Base-by-base conservation (phyloP, 169 alveolate species). In the Neospora caninum region DNA sequence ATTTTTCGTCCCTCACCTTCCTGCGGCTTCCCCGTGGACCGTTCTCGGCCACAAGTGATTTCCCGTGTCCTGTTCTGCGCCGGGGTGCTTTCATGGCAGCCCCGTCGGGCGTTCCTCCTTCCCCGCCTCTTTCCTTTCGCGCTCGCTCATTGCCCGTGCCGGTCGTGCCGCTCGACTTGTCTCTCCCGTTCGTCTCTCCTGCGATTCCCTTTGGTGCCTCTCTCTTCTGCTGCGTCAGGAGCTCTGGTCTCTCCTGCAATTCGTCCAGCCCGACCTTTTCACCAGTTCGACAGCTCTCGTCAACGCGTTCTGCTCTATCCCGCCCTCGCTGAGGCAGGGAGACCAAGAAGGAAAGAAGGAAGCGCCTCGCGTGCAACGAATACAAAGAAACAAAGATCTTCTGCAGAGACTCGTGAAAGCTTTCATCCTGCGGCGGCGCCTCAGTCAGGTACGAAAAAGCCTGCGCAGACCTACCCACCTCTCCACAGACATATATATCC, bases 191-290 rank as follows among this genome's bases (percentile, higher is more conserved):
- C 58, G 4, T 49, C 58, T 49, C 58, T 13, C 22, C 58, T 49
- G 58, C 13, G 58, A 13, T 49, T 49, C 58, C 58, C 58, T 49
- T 13, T 49, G 58, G 58, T 13, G 4, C 58, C 58, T 49, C 22
- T 4, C 58, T 49, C 58, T 49, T 49, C 58, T 4, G 22, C 58
- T 4, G 4, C 58, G 58, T 18, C n/a, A 88, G 92, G 92, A 88
- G 83, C 41, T 88, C 43, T 53, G 29, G 34, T 88, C 92, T 13
- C 82, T 88, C 53, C 82, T 88, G 83, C 54, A 27, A 0, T 58
- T 88, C 27, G 41, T 58, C 22, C 80, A 88, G 43, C 92, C 92
- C 38, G 20, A 7, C 58, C 39, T 58, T 36, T 88, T 88, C 41
- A 31, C 53, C 39, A 31, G 53, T n/a, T 20, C 92, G 39, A 53